Base-by-base conservation (phyloP, 73 alveolate genomes). In the Uronychia setigera region DNA sequence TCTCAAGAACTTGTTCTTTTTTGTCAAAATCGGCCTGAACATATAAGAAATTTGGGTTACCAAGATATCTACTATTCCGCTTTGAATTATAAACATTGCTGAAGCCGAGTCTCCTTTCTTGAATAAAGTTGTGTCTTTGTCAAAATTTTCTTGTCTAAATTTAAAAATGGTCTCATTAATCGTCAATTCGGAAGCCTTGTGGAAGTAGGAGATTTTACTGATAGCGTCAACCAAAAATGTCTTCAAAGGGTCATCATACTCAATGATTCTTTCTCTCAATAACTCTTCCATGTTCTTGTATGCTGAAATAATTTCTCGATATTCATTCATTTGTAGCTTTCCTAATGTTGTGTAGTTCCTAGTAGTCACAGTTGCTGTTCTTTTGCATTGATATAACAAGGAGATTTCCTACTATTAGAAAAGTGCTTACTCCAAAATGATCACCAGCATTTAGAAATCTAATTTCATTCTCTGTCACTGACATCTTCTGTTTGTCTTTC, bases 341-440 rank as follows among this genome's bases (percentile, higher is more conserved):
- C 85, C 91, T 32, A 85, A 32, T 26, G 91, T 85, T 80, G 86
- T 67, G 79, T 85, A 85, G 31, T 85, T 85, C 35, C 32, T 76
- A 1, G 91, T 77, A 1, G 81, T 85, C 35, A 85, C 91, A 32
- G 85, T 78, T 34, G 91, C 80, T 33, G 91, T 77, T 30, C 91
- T 76, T 35, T 77, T 25, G 80, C 91, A 80, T 14, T 34, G 28
- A 31, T 78, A 77, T 76, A 83, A 11, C 67, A 83, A 83, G 31
- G 79, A 83, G 58, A 32, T 80, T 81, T n/a, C 60, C 82, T 60
- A 59, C 81, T 80, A 60, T 29, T 25, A 76, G 46, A 28, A 32
- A 14, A 31, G 34, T 0, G 46, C 28, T 85, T 85, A 57, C 91
- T 46, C 91, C 91, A 78, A 85, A 85, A 85, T 85, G 86, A 59